Percentiles rank a stretch among this genome's conserved stretches.
Evolutionary conservation across 225 moss, liverwort and hornwort species (phyloP).

Genomic region (Straminergon stramineum): DNA sequence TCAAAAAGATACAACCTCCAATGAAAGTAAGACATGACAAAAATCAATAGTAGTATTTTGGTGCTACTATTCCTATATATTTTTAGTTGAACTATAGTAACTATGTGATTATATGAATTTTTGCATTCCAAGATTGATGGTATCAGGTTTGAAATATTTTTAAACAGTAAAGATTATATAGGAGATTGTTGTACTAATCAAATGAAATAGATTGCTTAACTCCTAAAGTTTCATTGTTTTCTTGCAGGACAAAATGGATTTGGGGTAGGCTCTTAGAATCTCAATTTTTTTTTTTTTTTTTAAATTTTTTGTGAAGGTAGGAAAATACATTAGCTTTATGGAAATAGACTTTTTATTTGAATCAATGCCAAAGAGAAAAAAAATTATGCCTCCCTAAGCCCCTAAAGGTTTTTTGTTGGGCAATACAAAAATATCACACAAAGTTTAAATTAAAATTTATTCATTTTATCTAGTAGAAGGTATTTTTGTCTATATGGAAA

Average conservation of each 20-base stretch:
- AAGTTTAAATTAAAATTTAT: neutral
- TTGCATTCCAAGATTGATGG: neutral
- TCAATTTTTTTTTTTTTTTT: neutral
- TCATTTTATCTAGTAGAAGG: neutral
- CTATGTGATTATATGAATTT: neutral
- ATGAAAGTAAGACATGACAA: neutral
- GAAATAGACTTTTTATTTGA: neutral
- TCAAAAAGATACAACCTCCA: neutral
- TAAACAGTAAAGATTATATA: neutral
- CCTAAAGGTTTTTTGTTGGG: accelerated
- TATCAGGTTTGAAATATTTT: neutral
- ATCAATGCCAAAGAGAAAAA: accelerated
- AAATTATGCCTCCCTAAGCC: neutral
- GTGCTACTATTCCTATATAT: neutral
- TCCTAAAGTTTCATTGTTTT: no score
- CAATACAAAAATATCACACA: neutral
- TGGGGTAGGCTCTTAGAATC: no score
- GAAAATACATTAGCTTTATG: no score
- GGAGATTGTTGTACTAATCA: neutral
- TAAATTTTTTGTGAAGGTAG: no score
- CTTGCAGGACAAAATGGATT: neutral
- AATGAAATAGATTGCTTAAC: neutral
- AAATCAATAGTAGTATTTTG: neutral
- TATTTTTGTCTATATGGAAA: neutral
- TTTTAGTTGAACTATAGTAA: neutral